Evolutionary conservation across 768 basidiomycete species (phyloP), one percentile per base, ranked within the genome.

Genomic region (Paxillus rubicundulus): DNA sequence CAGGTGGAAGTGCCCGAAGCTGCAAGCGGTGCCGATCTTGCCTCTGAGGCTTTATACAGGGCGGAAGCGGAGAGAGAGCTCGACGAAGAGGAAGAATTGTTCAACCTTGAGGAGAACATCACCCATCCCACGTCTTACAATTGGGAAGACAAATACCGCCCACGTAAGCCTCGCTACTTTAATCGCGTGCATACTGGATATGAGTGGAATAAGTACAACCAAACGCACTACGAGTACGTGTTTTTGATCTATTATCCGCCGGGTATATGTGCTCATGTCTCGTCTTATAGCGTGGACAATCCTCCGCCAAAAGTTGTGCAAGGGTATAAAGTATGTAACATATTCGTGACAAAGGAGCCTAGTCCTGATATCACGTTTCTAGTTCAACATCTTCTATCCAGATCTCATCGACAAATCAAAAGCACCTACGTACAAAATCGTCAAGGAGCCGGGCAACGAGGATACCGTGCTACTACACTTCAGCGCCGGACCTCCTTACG

Each of bases 171-270:
- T 41, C 80, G 95, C 56, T 99, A 98, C 76, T 98, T 98, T 76
- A 99, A 99, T 66, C 86, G 97, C 52, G 97, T 98, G 21, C 94
- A 98, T 65, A 99, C 97, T 28, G 97, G 97, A 24, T 99, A 96
- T 67, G 97, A 99, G 69, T 99, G 97, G 97, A 98, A 96, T 77
- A 98, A 98, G 76, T 99, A 98, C 71, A 98, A 98, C 70, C 96
- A 98, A 70, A 98, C 97, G 4, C 97, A 98, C 73, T 99, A 98
- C 70, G 97, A 98, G 92, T 96, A 75, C 58, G 18, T 54, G 18
- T 50, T 40, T 50, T 45, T 13, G 18, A 41, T 52, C 10, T 17
- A 12, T 41, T 45, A 37, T 53, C 12, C 17, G 28, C n/a, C 6
- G 46, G 46, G n/a, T 28, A 17, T 13, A 41, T 53, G 50, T 37